phyloP scores from a whole-genome alignment of 78 protist species.

The Pelomyxa schiedti region DNA sequence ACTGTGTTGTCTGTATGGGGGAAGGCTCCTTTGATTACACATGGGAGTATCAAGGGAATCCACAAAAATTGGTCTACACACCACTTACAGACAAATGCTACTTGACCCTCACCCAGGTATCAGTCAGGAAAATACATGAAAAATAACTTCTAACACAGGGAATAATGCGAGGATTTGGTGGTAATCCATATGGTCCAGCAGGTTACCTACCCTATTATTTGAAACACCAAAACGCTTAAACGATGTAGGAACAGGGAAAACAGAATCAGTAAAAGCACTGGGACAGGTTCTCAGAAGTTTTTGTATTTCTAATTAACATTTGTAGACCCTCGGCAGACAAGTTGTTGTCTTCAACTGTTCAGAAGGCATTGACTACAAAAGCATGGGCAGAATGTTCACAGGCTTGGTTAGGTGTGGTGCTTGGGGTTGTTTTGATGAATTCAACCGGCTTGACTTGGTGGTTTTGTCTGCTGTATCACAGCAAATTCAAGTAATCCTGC shows the following conservation, averaged over 20 bases:
- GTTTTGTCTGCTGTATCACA: slow-evolving; percentile 98
- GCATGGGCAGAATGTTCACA: slow-evolving; percentile 94
- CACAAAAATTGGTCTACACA: slow-evolving; percentile 89
- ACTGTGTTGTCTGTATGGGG: slow-evolving; percentile 64
- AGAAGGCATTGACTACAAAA: slow-evolving; percentile 91
- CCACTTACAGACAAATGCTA: slow-evolving; percentile 85
- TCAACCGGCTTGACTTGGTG: slow-evolving; percentile 97
- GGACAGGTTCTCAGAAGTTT: slow-evolving; percentile 55
- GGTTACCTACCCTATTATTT: slow-evolving; percentile 55
- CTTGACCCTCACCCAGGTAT: slow-evolving; percentile 70
- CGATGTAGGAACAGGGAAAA: slow-evolving; percentile 99
- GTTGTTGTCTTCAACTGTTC: slow-evolving; percentile 93
- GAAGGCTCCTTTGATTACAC: slow-evolving; percentile 78
- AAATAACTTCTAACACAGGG: slow-evolving; percentile 64
- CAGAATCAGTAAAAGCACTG: slow-evolving; percentile 92
- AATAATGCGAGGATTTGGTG: slow-evolving; percentile 74
- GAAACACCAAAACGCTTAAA: too few relatives aligned
- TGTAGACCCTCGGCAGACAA: slow-evolving; percentile 79
- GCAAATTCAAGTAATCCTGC: slow-evolving; percentile 74
- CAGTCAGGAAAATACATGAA: slow-evolving; percentile 76
- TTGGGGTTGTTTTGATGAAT: slow-evolving; percentile 99
- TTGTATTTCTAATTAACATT: not conserved
- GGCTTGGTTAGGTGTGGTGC: slow-evolving; percentile 96
- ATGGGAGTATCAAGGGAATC: slow-evolving; percentile 94
- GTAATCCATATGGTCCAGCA: slow-evolving; percentile 96